Evolutionary conservation across 2,329 filamentous ascomycete species (phyloP).

Genomic region (Xylariales sp.): DNA sequence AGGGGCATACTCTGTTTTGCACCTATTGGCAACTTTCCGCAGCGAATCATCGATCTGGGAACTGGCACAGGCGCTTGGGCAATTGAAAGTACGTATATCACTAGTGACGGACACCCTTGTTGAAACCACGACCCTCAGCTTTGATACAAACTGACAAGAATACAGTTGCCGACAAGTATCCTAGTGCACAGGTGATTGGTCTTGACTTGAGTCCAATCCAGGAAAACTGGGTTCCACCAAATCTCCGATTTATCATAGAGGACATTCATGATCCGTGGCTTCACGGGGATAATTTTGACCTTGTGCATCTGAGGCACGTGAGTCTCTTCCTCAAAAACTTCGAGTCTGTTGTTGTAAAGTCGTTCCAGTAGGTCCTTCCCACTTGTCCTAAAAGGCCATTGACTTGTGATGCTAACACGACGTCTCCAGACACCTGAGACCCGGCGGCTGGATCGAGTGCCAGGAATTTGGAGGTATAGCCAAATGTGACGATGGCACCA

Average conservation of each 20-base stretch:
- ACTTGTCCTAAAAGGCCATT: background rate
- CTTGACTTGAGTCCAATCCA: constrained; percentile 21
- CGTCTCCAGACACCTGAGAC: constrained; percentile 16
- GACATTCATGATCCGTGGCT: constrained; percentile 47
- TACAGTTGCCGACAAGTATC: constrained; percentile 16
- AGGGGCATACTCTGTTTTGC: constrained; percentile 15
- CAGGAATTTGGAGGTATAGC: constrained; percentile 17
- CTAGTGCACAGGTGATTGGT: constrained; percentile 16
- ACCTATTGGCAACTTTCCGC: constrained; percentile 15
- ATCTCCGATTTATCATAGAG: constrained; percentile 49
- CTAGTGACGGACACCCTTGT: too few species aligned
- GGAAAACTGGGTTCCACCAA: constrained; percentile 37
- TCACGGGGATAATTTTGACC: constrained; percentile 42
- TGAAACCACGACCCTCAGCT: background rate
- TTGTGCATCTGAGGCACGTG: constrained; percentile 45
- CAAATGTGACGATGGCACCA: constrained; percentile 19
- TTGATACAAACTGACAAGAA: background rate
- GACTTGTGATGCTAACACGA: background rate
- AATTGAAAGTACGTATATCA: constrained; percentile 21
- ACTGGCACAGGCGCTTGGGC: constrained; percentile 41
- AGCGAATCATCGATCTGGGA: constrained; percentile 23
- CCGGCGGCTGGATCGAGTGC: constrained; percentile 20
- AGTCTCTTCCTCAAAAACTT: constrained; percentile 9
- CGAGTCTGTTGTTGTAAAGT: constrained; percentile 2
- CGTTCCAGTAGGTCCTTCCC: background rate